Evolutionary conservation across 2,329 filamentous ascomycete species (phyloP).

Genomic region (Ophiostoma tasmaniense): DNA sequence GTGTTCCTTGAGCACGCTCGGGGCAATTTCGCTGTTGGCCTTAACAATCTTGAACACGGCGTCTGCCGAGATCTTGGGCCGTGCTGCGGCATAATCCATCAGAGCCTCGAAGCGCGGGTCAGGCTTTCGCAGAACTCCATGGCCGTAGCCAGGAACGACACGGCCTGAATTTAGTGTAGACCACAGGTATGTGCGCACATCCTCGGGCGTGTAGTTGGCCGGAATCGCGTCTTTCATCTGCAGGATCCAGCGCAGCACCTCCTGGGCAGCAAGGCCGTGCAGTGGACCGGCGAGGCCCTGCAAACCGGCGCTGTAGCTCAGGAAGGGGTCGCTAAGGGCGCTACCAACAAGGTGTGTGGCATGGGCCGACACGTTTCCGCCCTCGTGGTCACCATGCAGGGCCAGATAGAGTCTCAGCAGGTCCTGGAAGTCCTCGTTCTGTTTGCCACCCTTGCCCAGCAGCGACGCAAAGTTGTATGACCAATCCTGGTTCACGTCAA

Average conservation of each 20-base stretch:
- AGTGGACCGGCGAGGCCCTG: conserved; percentile 92
- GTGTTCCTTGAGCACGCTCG: conserved; percentile 82
- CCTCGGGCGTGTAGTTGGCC: conserved; percentile 64
- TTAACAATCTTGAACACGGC: conserved; percentile 91
- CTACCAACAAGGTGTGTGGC: conserved; percentile 91
- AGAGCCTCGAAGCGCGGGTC: conserved; percentile 94
- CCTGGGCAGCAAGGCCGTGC: conserved; percentile 86
- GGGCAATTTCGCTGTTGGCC: conserved; percentile 86
- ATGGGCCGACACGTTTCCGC: conserved; percentile 94
- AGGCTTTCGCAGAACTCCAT: conserved; percentile 91
- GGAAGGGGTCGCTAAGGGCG: conserved; percentile 87
- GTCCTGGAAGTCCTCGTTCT: conserved; percentile 93
- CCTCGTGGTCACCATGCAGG: conserved; percentile 95
- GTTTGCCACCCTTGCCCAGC: conserved; percentile 78
- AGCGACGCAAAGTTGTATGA: conserved; percentile 97
- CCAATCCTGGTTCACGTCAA: conserved; percentile 88
- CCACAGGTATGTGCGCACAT: conserved; percentile 88
- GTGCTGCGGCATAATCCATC: conserved; percentile 85
- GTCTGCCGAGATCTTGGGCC: conserved; percentile 76
- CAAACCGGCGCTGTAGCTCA: conserved; percentile 91
- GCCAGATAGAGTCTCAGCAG: conserved; percentile 88
- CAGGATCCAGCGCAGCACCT: conserved; percentile 92
- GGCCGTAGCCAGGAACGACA: conserved; percentile 90
- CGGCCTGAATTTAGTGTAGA: conserved; percentile 84
- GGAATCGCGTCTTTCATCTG: conserved; percentile 91